Evolutionary conservation across 768 basidiomycete genomes (phyloP).

Genomic region (Galerina marginata): DNA sequence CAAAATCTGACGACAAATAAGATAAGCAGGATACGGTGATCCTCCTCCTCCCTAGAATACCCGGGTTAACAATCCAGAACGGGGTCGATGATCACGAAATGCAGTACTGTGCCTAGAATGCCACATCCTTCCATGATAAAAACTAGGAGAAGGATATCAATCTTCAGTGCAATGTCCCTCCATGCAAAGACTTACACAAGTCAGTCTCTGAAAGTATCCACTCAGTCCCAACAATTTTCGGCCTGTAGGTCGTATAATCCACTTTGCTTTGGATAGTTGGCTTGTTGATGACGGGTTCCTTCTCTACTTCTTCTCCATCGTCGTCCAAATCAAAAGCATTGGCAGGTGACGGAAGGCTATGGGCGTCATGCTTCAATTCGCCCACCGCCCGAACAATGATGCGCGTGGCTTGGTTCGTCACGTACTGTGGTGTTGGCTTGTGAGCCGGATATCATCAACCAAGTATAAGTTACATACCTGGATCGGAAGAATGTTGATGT

Average conservation of each 20-base stretch:
- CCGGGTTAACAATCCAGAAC: background rate
- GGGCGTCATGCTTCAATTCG: constrained; percentile 37
- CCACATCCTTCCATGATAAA: constrained; percentile 71
- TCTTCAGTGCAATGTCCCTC: too few species aligned
- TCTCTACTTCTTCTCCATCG: constrained; percentile 16
- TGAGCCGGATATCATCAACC: background rate
- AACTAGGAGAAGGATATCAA: constrained; percentile 31
- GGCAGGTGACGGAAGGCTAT: background rate
- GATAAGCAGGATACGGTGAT: constrained; percentile 55
- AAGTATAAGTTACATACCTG: constrained; percentile 34
- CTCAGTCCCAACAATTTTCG: constrained; percentile 41
- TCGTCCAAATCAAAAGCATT: constrained; percentile 5
- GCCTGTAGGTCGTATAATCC: constrained; percentile 39
- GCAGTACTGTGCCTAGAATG: constrained; percentile 53
- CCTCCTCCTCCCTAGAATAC: constrained; percentile 59
- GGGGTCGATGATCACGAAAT: background rate
- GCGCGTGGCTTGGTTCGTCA: constrained; percentile 53
- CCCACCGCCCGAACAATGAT: constrained; percentile 69
- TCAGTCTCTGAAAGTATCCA: constrained; percentile 54
- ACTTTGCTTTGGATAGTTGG: constrained; percentile 21
- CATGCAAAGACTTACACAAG: constrained; percentile 32
- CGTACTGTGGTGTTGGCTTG: constrained; percentile 36
- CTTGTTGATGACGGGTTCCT: constrained; percentile 19
- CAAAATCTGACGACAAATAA: constrained; percentile 57
- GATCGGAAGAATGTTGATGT: constrained; percentile 60